Evolutionary conservation across 2,329 filamentous ascomycete species (phyloP), one percentile per base, ranked within the genome.

Genomic region (Aspergillus terreus): DNA sequence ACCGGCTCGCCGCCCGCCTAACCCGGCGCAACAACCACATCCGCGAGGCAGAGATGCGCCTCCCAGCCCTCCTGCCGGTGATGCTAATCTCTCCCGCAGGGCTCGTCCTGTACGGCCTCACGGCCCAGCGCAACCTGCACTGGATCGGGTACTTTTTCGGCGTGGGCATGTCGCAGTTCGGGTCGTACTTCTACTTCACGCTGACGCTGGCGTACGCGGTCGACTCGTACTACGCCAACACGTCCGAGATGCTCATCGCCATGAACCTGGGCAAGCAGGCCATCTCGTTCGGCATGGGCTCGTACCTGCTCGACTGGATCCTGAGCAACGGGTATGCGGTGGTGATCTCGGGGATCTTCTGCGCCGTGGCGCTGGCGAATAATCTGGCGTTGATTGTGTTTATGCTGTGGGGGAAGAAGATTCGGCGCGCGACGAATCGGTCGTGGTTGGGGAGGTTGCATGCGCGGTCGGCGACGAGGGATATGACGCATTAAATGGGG

Each of bases 161-260:
- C 6, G 74, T 78, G 3, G 74, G 65, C n/a, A 70, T 81, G 68
- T 68, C 70, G 10, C 75, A 78, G 50, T 81, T 75, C 65, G 70
- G 71, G 17, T 71, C 71, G 4, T 82, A 80, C 64, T 82, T 81
- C 58, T 82, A 75, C 63, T 81, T 81, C 63, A 78, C 76, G 12
- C 81, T 83, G 59, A 79, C 80, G 10, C 72, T 85, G 7, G 82
- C 81, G 2, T 84, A 85, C 58, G 81, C 82, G 1, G 78, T 84
- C 35, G 82, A 84, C 61, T 78, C 75, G 47, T 82, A 84, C 64
- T 78, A 77, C 17, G 72, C 76, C 32, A 82, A 83, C 57, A 79
- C 81, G n/a, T 78, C 76, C 21, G 82, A 84, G 67, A 83, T 84
- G 81, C 73, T 84, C 10, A 84, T 82, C 53, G 78, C 78, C 3